phyloP scores from a whole-genome alignment of 345 rosid species.

The Salix purpurea region DNA sequence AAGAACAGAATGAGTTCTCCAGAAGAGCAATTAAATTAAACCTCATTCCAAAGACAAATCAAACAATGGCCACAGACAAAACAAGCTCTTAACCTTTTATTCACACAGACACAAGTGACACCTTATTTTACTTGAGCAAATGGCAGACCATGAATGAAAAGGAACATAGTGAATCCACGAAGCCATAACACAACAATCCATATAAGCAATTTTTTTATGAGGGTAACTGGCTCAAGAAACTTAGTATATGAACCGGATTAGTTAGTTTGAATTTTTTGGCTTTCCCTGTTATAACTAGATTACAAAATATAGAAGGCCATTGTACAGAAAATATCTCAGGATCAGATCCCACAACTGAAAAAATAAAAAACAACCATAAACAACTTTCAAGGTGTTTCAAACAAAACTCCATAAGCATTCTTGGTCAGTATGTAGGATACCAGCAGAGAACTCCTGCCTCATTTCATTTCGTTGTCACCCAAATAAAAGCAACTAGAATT shows the following conservation, averaged over 20 bases:
- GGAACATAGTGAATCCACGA: neutral
- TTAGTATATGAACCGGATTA: neutral
- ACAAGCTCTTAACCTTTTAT: neutral
- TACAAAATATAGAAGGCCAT: neutral
- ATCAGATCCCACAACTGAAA: neutral
- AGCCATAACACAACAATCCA: neutral
- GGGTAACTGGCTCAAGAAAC: neutral
- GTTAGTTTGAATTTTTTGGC: neutral
- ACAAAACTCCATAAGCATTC: neutral
- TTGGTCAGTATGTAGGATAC: neutral
- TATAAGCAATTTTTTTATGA: neutral
- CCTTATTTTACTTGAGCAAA: neutral
- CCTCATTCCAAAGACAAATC: neutral
- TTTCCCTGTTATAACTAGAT: neutral
- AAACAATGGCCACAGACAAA: neutral
- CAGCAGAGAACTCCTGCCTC: neutral
- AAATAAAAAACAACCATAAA: neutral
- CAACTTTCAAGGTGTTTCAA: neutral
- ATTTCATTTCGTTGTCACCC: neutral
- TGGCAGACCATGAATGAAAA: neutral
- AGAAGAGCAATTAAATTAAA: neutral
- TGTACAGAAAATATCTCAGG: neutral
- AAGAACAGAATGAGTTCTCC: neutral
- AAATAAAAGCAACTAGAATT: neutral
- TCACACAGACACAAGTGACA: neutral